Conservation (phyloP, 2,329 filamentous ascomycete species). For the Stachybotrys chartarum region DNA sequence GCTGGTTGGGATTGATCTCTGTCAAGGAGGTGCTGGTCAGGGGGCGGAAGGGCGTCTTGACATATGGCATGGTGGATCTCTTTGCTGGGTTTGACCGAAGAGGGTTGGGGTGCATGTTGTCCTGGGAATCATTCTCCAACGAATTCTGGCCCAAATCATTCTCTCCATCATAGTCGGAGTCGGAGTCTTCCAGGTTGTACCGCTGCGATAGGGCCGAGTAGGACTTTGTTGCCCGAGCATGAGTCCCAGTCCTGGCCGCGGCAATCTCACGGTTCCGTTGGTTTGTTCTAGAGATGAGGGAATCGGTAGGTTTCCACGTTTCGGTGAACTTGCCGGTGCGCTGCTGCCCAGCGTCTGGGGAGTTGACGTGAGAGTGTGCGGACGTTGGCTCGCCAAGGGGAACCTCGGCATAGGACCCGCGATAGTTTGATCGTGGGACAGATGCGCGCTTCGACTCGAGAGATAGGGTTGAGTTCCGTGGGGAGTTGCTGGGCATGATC, state of each 20-base stretch:
- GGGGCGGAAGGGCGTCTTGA: conserved; percentile 13
- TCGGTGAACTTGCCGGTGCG: conserved; percentile 44
- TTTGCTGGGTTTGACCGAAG: conserved; percentile 41
- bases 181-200: conserved; percentile 33
- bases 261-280: conserved; percentile 39
- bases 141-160: conserved; percentile 19
- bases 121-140: conserved; percentile 16
- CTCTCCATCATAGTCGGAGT: conserved; percentile 32
- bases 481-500: conserved; percentile 32
- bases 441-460: conserved; percentile 42
- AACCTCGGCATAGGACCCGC: conserved; percentile 43
- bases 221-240: conserved; percentile 23
- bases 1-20: conserved; percentile 38
- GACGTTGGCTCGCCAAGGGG: conserved; percentile 32
- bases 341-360: conserved; percentile 17
- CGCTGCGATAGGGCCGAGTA: conserved; percentile 41
- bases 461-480: conserved; percentile 35
- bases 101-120: conserved; percentile 40
- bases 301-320: conserved; percentile 47
- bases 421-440: conserved; percentile 23
- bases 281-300: conserved; percentile 46
- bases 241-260: conserved; percentile 23
- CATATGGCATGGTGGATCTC: conserved; percentile 10
- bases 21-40: conserved; percentile 25
- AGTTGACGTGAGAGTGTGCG: conserved; percentile 15